Evolutionary conservation across 176 grass and related monocot genomes (phyloP), one percentile per base, ranked within the genome.

Genomic region (Lolium multiflorum): DNA sequence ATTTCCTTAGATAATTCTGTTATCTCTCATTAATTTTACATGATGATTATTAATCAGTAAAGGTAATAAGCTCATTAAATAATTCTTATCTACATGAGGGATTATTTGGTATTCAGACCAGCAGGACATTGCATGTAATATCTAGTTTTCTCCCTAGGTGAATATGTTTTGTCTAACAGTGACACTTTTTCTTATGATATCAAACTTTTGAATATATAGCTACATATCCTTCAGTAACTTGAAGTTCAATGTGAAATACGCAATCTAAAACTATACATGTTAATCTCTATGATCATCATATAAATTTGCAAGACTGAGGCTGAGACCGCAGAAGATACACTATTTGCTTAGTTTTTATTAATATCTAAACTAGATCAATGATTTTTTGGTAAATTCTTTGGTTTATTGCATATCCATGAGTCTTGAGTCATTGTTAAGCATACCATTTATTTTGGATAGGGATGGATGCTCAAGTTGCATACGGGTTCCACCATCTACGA

Each of bases 391-490:
- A 50, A 26, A 59, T 70, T 4, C 13, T 82, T 64, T 84, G 15
- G 55, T 74, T 82, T 84, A 20, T 83, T 76, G 52, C 31, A 25
- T 10, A 86, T 51, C 18, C 18, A 74, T 83, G n/a, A 58, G 79
- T 12, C 37, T 13, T 39, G 75, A 85, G 15, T 64, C 13, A 84
- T 57, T 66, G 39, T 0, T 77, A 71, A 84, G 38, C 61, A n/a
- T 80, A 51, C 5, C 15, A 60, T 81, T 82, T 82, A 51, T 87
- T 97, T 77, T 81, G 75, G 66, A 61, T 41, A 99, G 97, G 97
- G 74, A 99, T 99, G 97, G 97, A 99, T 94, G 97, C 97, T 85
- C 93, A 96, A 91, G 92, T 99, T 81, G 97, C 97, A 20, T 88
- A 99, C 82, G 90, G 92, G 38, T 99, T 99, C 85, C 97, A 99